phyloP scores from a whole-genome alignment of 441 rosid species.

The Gossypium lobatum region DNA sequence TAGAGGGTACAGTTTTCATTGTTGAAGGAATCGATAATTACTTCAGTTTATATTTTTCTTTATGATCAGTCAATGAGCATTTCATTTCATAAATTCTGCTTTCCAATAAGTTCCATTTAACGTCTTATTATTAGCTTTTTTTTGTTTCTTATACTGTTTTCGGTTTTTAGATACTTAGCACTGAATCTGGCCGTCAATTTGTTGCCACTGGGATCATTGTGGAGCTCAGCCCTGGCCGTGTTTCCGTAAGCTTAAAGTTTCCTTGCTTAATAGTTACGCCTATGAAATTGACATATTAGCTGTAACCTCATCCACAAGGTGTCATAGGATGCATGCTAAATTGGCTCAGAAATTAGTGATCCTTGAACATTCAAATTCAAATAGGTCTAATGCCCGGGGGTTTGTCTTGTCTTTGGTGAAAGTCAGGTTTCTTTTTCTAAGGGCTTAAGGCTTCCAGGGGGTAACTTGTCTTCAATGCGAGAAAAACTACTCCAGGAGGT shows the following conservation, averaged over 20 bases:
- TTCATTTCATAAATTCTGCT: conserved; percentile 8
- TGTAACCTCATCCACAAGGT: conserved; percentile 2
- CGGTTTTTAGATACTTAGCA: conserved; percentile 60
- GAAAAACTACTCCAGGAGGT: conserved; percentile 49
- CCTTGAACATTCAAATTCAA: conserved; percentile 14
- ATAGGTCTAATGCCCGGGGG: conserved; percentile 15
- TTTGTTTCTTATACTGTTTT: conserved; percentile 16
- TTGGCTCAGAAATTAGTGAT: not conserved
- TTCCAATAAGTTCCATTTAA: not conserved
- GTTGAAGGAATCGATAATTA: not conserved
- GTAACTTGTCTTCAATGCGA: conserved; percentile 38
- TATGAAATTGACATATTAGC: conserved; percentile 3
- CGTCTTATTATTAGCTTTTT: not conserved
- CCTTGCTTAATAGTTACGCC: conserved; percentile 3
- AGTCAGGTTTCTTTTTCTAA: conserved; percentile 78
- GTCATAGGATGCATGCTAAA: conserved; percentile 5
- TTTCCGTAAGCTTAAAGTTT: conserved; percentile 60
- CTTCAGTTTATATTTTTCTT: not conserved
- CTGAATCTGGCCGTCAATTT: conserved; percentile 47
- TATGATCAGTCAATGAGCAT: not conserved
- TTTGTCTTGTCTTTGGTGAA: conserved; percentile 19
- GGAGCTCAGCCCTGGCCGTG: conserved; percentile 62
- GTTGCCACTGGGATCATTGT: conserved; percentile 71
- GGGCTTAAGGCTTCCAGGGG: conserved; percentile 70
- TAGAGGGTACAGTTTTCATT: not conserved